These are phyloP conservation scores for Fusarium longipes DNA, from an alignment of 2,329 filamentous ascomycete genomes.

Conservation along the genomic window DNA sequence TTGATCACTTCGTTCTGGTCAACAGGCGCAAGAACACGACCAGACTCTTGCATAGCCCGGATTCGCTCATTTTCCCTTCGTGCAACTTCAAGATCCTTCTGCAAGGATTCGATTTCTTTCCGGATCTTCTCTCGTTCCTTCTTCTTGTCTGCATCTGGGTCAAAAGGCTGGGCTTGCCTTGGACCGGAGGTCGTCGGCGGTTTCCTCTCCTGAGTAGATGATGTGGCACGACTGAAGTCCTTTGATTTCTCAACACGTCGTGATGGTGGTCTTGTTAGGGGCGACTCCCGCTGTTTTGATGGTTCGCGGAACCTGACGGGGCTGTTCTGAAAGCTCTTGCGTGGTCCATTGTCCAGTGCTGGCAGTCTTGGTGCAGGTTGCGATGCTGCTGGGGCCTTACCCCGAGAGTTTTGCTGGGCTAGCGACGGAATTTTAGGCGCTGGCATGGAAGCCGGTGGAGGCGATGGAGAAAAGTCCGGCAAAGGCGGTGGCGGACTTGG, in stretches of 20 bases:
- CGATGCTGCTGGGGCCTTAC: conserved; percentile 12
- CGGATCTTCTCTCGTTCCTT: conserved; percentile 64
- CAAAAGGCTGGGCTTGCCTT: conserved; percentile 38
- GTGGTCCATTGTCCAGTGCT: conserved; percentile 64
- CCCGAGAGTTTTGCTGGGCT: conserved; percentile 6
- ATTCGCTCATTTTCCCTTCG: conserved; percentile 69
- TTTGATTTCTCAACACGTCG: conserved; percentile 39
- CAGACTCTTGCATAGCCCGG: conserved; percentile 54
- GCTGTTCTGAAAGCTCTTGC: conserved; percentile 69
- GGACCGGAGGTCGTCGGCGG: background rate
- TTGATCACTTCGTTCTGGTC: conserved; percentile 55
- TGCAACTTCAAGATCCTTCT: conserved; percentile 68
- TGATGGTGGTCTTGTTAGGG: conserved; percentile 59
- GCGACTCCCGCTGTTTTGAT: conserved; percentile 57
- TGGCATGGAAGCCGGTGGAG: conserved; percentile 29
- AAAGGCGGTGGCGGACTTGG: conserved; percentile 8
- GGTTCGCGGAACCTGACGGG: conserved; percentile 60
- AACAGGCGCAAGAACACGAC: conserved; percentile 50
- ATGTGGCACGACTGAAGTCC: background rate
- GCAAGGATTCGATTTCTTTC: conserved; percentile 66
- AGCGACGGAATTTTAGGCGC: conserved; percentile 29
- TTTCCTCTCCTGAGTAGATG: background rate
- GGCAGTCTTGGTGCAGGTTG: conserved; percentile 29
- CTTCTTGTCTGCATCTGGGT: conserved; percentile 62
- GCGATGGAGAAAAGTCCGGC: conserved; percentile 11